A percentile compares a stretch with the other conserved stretches of the same genome.
phyloP scores from a whole-genome alignment of 768 basidiomycete species.

The Boletus subcaerulescens region DNA sequence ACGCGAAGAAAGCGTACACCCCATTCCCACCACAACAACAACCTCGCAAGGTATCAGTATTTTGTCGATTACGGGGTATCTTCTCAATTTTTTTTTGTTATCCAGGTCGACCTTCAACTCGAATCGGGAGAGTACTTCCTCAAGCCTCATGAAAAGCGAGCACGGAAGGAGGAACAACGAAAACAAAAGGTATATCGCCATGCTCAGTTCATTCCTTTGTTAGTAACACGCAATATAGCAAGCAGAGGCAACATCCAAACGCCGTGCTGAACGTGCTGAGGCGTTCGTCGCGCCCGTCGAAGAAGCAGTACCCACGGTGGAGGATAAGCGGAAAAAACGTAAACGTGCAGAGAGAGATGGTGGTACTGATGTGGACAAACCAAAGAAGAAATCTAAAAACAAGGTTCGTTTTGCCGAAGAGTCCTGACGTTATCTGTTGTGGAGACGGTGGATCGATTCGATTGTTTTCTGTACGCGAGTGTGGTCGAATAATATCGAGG shows the following conservation, averaged over 20 bases:
- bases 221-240: constrained; percentile 49
- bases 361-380: constrained; percentile 36
- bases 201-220: background rate
- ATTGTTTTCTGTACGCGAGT: constrained; percentile 1
- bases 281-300: constrained; percentile 90
- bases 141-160: constrained; percentile 83
- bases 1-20: constrained; percentile 90
- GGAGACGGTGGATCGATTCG: background rate
- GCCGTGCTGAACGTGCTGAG: constrained; percentile 78
- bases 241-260: constrained; percentile 67
- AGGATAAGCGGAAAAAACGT: constrained; percentile 67
- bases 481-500: no score
- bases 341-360: constrained; percentile 42
- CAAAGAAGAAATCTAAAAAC: constrained; percentile 38
- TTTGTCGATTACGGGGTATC: background rate
- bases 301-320: constrained; percentile 64
- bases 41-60: constrained; percentile 75
- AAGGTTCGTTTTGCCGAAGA: constrained; percentile 19
- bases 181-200: constrained; percentile 56
- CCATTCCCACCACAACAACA: constrained; percentile 96
- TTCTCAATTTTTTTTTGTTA: background rate
- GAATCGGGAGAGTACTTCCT: constrained; percentile 99
- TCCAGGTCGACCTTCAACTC: constrained; percentile 84
- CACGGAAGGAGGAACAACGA: constrained; percentile 63
- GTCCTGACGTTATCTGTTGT: constrained; percentile 5